Evolutionary conservation across 108 stramenopile species (phyloP).

Genomic region (Cyclotella baltica): DNA sequence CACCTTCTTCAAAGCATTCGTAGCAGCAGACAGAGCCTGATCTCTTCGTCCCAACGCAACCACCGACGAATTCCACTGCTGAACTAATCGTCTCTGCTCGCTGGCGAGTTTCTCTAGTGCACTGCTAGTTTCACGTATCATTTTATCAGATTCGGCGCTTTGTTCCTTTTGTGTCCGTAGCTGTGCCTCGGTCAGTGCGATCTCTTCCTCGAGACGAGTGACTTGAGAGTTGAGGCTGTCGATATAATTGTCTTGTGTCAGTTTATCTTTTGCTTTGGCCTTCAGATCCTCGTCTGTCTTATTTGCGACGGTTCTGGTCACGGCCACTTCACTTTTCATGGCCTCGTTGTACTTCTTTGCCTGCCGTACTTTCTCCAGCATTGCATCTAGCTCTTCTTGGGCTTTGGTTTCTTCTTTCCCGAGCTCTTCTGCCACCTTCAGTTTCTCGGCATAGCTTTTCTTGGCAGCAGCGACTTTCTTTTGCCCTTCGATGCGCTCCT

Average conservation of each 20-base stretch:
- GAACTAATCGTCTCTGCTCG: constrained; percentile 85
- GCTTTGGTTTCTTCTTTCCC: constrained; percentile 31
- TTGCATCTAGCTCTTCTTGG: constrained; percentile 60
- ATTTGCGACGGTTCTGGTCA: constrained; percentile 76
- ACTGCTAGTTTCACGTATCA: constrained; percentile 72
- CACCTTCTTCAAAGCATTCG: constrained; percentile 62
- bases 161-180: constrained; percentile 60
- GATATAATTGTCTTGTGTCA: constrained; percentile 80
- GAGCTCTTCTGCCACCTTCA: constrained; percentile 20
- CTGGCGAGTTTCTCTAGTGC: constrained; percentile 76
- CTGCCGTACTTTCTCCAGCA: constrained; percentile 69
- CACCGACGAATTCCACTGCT: constrained; percentile 84
- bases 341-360: constrained; percentile 84
- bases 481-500: constrained; percentile 60
- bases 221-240: constrained; percentile 73
- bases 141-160: constrained; percentile 66
- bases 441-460: constrained; percentile 29
- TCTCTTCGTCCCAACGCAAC: constrained; percentile 74
- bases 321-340: constrained; percentile 81
- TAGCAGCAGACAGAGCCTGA: constrained; percentile 78
- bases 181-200: constrained; percentile 64
- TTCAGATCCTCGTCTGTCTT: constrained; percentile 81
- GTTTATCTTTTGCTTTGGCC: constrained; percentile 71
- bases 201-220: constrained; percentile 65
- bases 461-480: constrained; percentile 48